A percentile compares a stretch with the other conserved stretches of the same genome.
Evolutionary conservation across 2,329 filamentous ascomycete species (phyloP).

Genomic region (Pleurostoma richardsiae): DNA sequence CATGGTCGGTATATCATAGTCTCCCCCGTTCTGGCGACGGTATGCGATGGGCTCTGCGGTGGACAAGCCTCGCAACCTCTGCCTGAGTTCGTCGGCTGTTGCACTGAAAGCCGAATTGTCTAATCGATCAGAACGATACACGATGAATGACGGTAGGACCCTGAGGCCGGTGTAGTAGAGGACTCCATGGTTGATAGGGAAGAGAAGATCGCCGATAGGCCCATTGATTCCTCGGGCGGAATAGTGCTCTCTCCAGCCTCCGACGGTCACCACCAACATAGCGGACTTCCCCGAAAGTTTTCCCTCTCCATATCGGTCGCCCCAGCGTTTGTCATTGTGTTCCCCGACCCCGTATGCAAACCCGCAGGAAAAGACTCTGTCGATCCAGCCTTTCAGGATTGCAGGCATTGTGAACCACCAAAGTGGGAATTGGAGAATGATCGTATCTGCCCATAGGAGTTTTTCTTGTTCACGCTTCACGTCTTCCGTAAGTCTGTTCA

Average conservation of each 20-base stretch:
- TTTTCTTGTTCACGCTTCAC: constrained; percentile 6
- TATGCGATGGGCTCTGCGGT: constrained; percentile 5
- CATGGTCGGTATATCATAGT: constrained; percentile 2
- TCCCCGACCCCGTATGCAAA: constrained; percentile 4
- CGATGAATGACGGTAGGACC: constrained; percentile 5
- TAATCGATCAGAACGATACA: neutral
- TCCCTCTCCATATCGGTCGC: constrained; percentile 7
- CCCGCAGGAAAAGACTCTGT: constrained; percentile 3
- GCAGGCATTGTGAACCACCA: constrained; percentile 7
- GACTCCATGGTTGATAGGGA: constrained; percentile 7
- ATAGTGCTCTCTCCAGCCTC: constrained; percentile 6
- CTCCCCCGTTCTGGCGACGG: constrained; percentile 5
- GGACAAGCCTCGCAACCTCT: neutral
- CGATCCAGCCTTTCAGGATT: constrained; percentile 6
- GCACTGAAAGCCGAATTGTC: neutral
- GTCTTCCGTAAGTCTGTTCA: constrained; percentile 4
- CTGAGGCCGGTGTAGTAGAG: constrained; percentile 5
- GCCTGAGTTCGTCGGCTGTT: neutral
- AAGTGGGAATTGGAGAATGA: constrained; percentile 5
- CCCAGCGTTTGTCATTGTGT: constrained; percentile 3
- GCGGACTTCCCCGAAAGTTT: constrained; percentile 3
- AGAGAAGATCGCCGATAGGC: constrained; percentile 5
- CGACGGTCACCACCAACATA: constrained; percentile 4
- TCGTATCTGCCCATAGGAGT: constrained; percentile 4
- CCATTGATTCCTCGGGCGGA: constrained; percentile 4